These are phyloP conservation scores for Coemansia sp. DNA, from an alignment of 192 early-diverging fungal species.

Conservation along the genomic window DNA sequence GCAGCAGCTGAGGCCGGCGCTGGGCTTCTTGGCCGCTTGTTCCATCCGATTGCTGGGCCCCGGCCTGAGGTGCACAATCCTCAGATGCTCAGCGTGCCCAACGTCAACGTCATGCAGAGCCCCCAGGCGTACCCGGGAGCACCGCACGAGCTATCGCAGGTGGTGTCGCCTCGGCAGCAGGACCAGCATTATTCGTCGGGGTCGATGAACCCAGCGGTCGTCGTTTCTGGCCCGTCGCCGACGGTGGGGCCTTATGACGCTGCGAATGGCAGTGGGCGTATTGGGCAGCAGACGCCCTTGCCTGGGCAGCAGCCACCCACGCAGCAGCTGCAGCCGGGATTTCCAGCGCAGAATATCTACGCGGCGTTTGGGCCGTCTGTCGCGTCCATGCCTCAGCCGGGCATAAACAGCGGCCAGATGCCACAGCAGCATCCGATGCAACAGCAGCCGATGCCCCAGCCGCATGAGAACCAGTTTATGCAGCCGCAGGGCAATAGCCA, in stretches of 20 bases:
- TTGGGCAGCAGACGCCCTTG: constrained; percentile 34
- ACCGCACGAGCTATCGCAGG: constrained; percentile 10
- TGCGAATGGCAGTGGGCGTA: constrained; percentile 4
- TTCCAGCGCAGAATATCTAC: constrained; percentile 6
- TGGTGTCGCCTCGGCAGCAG: constrained; percentile 9
- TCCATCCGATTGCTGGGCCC: constrained; percentile 19
- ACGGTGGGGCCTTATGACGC: background rate
- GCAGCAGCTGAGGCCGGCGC: constrained; percentile 18
- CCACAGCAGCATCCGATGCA: constrained; percentile 5
- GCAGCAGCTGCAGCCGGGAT: constrained; percentile 7
- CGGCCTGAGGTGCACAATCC: background rate
- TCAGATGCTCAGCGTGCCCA: constrained; percentile 14
- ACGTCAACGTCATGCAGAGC: constrained; percentile 23
- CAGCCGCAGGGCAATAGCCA: background rate
- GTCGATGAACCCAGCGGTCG: constrained; percentile 1
- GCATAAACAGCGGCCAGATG: background rate
- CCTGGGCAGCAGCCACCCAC: constrained; percentile 27
- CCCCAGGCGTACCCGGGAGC: constrained; percentile 22
- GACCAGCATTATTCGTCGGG: constrained; percentile 16
- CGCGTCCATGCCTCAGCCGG: constrained; percentile 21
- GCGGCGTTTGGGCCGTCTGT: constrained; percentile 11
- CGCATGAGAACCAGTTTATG: constrained; percentile 6
- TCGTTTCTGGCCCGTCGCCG: constrained; percentile 4
- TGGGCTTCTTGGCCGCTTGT: constrained; percentile 24
- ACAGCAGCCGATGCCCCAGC: constrained; percentile 1